phyloP scores from a whole-genome alignment of 2,329 filamentous ascomycete genomes.

The Aspergillus sp. region DNA sequence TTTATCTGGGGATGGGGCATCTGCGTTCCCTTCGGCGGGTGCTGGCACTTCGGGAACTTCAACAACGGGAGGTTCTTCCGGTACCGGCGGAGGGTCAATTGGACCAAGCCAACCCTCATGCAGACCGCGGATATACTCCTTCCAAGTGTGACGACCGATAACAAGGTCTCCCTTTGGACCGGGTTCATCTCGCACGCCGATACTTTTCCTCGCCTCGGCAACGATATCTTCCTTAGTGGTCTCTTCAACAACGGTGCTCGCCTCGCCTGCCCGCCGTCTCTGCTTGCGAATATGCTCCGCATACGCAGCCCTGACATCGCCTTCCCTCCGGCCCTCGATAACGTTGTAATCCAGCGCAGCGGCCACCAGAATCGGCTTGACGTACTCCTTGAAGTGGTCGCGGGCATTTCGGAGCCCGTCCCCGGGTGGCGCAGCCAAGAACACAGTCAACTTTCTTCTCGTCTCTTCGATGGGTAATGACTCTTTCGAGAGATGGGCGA shows the following conservation, averaged over 20 bases:
- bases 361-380: slow-evolving; percentile 87
- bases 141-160: slow-evolving; percentile 91
- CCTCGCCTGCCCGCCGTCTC: slow-evolving; percentile 61
- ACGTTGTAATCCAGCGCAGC: slow-evolving; percentile 96
- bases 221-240: slow-evolving; percentile 61
- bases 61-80: slow-evolving; percentile 14
- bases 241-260: slow-evolving; percentile 43
- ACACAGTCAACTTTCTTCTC: slow-evolving; percentile 81
- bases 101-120: slow-evolving; percentile 97
- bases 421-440: slow-evolving; percentile 79
- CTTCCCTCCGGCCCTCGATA: slow-evolving; percentile 84
- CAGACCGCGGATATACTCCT: slow-evolving; percentile 88
- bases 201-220: slow-evolving; percentile 62
- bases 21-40: slow-evolving; percentile 13
- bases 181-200: slow-evolving; percentile 68
- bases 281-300: slow-evolving; percentile 77
- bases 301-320: slow-evolving; percentile 83
- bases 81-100: slow-evolving; percentile 52
- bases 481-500: slow-evolving; percentile 80
- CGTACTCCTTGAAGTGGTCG: slow-evolving; percentile 93
- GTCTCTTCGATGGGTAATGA: slow-evolving; percentile 70
- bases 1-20: slow-evolving; percentile 23
- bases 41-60: slow-evolving; percentile 19
- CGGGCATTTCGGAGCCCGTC: slow-evolving; percentile 82
- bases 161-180: slow-evolving; percentile 82